phyloP scores from a whole-genome alignment of 2,329 filamentous ascomycete genomes.

The Thermothelomyces thermophilus region DNA sequence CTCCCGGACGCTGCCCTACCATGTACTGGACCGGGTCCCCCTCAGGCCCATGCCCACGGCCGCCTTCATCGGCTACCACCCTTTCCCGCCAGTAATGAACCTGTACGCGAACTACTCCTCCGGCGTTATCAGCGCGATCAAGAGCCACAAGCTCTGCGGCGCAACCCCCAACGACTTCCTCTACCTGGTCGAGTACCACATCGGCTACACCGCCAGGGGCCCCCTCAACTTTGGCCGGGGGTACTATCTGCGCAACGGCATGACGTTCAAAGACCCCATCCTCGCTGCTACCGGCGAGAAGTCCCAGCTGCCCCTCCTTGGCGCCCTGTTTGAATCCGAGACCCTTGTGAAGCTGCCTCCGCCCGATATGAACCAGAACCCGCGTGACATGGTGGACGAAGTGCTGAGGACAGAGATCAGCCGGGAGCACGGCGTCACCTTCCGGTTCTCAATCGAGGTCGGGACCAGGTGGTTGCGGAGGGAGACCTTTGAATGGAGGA shows the following conservation, averaged over 20 bases:
- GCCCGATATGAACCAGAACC: neutral
- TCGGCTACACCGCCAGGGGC: conserved; percentile 8
- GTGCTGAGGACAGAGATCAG: conserved; percentile 1
- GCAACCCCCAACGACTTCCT: conserved; percentile 6
- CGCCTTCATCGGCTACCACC: neutral
- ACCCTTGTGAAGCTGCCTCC: conserved; percentile 10
- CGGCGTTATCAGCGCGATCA: neutral
- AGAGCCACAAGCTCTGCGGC: conserved; percentile 14
- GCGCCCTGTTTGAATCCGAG: conserved; percentile 2
- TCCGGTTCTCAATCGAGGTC: conserved; percentile 13
- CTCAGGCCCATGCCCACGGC: neutral
- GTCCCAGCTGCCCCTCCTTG: neutral
- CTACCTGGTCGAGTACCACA: conserved; percentile 14
- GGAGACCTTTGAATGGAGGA: conserved; percentile 15
- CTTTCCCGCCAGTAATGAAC: neutral
- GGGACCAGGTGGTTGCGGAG: conserved; percentile 6
- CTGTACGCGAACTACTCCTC: neutral
- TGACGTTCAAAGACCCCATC: conserved; percentile 5
- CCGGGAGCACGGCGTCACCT: conserved; percentile 5
- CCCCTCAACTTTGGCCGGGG: conserved; percentile 16
- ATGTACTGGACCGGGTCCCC: neutral
- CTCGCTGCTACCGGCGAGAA: conserved; percentile 15
- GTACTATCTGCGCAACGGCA: conserved; percentile 16
- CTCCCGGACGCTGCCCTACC: too few relatives aligned
- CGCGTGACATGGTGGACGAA: conserved; percentile 10